phyloP scores from a whole-genome alignment of 163 green algal species.

The Prototheca cutis region DNA sequence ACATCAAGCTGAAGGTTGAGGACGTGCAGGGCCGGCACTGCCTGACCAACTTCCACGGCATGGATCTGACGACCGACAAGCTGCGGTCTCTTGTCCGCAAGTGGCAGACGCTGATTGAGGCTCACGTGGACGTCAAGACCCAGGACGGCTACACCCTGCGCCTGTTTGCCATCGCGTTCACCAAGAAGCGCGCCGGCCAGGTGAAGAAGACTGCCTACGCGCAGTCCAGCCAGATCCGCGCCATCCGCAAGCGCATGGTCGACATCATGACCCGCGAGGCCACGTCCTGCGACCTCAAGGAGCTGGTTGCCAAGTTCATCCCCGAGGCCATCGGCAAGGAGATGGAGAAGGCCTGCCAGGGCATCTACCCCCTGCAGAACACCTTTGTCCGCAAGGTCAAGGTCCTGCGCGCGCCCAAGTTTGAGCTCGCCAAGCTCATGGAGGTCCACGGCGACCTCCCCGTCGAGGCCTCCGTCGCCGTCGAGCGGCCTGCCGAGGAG shows the following conservation, averaged over 20 bases:
- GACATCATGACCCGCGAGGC: constrained; percentile 95
- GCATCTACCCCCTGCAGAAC: constrained; percentile 97
- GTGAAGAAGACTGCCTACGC: constrained; percentile 76
- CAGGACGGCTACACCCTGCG: constrained; percentile 94
- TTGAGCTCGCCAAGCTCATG: constrained; percentile 96
- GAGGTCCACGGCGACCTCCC: constrained; percentile 94
- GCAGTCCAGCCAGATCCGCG: constrained; percentile 67
- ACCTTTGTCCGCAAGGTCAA: constrained; percentile 96
- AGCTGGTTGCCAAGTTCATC: constrained; percentile 97
- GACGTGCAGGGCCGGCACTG: constrained; percentile 96
- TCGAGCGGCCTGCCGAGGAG: constrained; percentile 66
- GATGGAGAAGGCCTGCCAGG: constrained; percentile 93
- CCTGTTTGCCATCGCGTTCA: constrained; percentile 97
- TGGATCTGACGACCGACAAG: constrained; percentile 99
- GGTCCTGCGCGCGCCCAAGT: constrained; percentile 95
- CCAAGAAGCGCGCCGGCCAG: constrained; percentile 88
- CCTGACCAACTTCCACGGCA: constrained; percentile 98
- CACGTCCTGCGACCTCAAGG: constrained; percentile 87
- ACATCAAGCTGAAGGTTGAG: constrained; percentile 91
- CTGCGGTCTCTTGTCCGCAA: constrained; percentile 94
- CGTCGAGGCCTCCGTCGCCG: constrained; percentile 44
- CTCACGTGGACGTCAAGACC: constrained; percentile 95
- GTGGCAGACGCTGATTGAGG: constrained; percentile 98
- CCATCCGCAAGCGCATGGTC: constrained; percentile 96
- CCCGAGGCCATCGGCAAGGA: constrained; percentile 96